Evolutionary conservation across 2,329 filamentous ascomycete species (phyloP), one percentile per base, ranked within the genome.

Genomic region (Penicillium sp.): DNA sequence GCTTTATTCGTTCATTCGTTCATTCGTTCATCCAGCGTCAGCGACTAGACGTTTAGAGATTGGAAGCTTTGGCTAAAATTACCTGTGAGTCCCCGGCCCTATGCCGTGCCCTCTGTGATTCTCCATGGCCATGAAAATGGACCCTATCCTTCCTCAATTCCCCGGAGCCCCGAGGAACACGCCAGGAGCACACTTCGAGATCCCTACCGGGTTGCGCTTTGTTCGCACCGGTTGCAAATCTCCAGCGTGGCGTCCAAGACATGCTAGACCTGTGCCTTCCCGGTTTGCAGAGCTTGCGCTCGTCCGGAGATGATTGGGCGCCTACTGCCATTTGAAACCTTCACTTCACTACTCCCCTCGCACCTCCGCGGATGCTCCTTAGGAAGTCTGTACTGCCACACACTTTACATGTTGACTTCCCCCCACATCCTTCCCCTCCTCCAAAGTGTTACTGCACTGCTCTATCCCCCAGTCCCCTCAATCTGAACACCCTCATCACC

Each of bases 231-330:
- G 40, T 31, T 47, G 46, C 34, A 43, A 48, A 43, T 39, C 40
- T 38, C 47, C 43, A 45, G 41, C 41, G 57, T 58, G 59, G 57
- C 58, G 57, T 47, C 50, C 40, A 48, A 53, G 50, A 55, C 51
- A 49, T 45, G 51, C 53, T 54, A 50, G 47, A 38, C 42, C 55
- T 62, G 59, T 58, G 47, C 47, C 53, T 60, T 60, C 42, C 59
- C 58, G 56, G 43, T 49, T 52, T 58, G 57, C 54, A 50, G 39
- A 44, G 45, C 39, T 45, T 29, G 45, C 39, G 45, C 36, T 21
- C 44, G 41, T 27, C 27, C 34, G 8, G 36, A 39, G 36, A 18
- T 48, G 38, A 49, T 49, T 49, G 45, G 41, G 31, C 21, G 20
- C 23, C 9, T 30, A 26, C 19, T 11, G 23, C 17, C 25, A 7